phyloP scores from a whole-genome alignment of 2,329 filamentous ascomycete genomes.

The Clonostachys sp. region DNA sequence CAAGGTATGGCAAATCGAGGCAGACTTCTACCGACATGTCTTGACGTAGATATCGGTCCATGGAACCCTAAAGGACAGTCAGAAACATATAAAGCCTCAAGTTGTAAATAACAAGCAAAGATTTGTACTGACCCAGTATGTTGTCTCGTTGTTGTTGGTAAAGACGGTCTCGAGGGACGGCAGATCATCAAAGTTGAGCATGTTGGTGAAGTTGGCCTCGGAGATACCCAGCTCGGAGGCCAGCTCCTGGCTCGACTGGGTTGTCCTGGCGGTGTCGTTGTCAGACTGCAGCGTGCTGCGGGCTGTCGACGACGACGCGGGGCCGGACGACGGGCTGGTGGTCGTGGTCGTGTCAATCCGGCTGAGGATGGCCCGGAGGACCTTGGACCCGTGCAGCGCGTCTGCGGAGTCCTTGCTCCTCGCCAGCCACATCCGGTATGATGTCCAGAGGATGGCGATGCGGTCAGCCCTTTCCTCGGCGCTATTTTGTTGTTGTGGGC shows the following conservation, averaged over 20 bases:
- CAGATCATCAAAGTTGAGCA: slow-evolving; percentile 19
- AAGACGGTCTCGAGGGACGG: slow-evolving; percentile 5
- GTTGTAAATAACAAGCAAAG: too few relatives aligned
- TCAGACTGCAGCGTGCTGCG: slow-evolving; percentile 20
- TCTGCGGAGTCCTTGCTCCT: slow-evolving; percentile 30
- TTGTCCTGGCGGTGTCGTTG: slow-evolving; percentile 25
- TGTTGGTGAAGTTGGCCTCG: too few relatives aligned
- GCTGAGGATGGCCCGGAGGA: slow-evolving; percentile 35
- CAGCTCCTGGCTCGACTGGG: slow-evolving; percentile 21
- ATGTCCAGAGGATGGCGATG: slow-evolving; percentile 27
- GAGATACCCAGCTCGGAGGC: too few relatives aligned
- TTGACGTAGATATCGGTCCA: too few relatives aligned
- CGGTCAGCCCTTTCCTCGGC: slow-evolving; percentile 23
- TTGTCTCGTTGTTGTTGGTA: too few relatives aligned
- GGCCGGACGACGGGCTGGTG: background rate
- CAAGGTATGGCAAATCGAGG: too few relatives aligned
- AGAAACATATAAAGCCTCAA: too few relatives aligned
- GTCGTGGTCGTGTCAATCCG: slow-evolving; percentile 17
- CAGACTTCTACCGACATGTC: too few relatives aligned
- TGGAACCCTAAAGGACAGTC: too few relatives aligned
- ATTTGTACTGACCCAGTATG: too few relatives aligned
- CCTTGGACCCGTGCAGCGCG: slow-evolving; percentile 32
- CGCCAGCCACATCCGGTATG: slow-evolving; percentile 36
- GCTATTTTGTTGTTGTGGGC: slow-evolving; percentile 4
- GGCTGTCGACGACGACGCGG: too few relatives aligned